Evolutionary conservation across 2,329 filamentous ascomycete species (phyloP).

Genomic region (Cadophora gregata): DNA sequence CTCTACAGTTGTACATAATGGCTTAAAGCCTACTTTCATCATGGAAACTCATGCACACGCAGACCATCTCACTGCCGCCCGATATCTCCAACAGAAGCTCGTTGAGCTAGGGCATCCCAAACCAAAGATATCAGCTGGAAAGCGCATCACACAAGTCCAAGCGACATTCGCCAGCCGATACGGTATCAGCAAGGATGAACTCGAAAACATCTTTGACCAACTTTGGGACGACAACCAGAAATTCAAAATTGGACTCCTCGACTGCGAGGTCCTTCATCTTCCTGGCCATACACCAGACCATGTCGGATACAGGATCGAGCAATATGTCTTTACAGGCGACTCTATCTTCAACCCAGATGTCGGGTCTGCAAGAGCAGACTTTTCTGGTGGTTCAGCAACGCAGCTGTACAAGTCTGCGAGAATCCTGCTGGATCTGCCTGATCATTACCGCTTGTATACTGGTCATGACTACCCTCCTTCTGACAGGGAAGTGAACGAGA

Average conservation of each 20-base stretch:
- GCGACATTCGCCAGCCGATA: slow-evolving; percentile 56
- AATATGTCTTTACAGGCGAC: slow-evolving; percentile 57
- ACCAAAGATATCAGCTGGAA: slow-evolving; percentile 60
- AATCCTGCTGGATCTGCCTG: slow-evolving; percentile 51
- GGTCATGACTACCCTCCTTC: slow-evolving; percentile 60
- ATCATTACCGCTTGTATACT: slow-evolving; percentile 56
- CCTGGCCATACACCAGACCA: slow-evolving; percentile 68
- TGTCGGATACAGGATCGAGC: slow-evolving; percentile 61
- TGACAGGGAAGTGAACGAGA: slow-evolving; percentile 11
- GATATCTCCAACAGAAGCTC: slow-evolving; percentile 59
- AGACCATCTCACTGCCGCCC: slow-evolving; percentile 64
- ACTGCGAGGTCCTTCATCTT: slow-evolving; percentile 57
- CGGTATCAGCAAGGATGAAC: slow-evolving; percentile 51
- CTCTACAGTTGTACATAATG: slow-evolving; percentile 48
- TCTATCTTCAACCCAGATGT: slow-evolving; percentile 59
- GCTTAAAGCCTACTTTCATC: slow-evolving; percentile 57
- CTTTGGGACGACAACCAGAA: slow-evolving; percentile 59
- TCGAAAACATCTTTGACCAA: slow-evolving; percentile 53
- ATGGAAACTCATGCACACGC: slow-evolving; percentile 69
- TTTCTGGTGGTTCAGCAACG: slow-evolving; percentile 56
- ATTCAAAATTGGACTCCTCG: slow-evolving; percentile 56
- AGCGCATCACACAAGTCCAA: slow-evolving; percentile 59
- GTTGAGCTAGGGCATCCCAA: slow-evolving; percentile 28
- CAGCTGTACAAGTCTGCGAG: slow-evolving; percentile 53
- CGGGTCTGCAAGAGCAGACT: slow-evolving; percentile 60